Evolutionary conservation across 768 basidiomycete genomes (phyloP), one percentile per base, ranked within the genome.

Genomic region (Mycena kentingensis): DNA sequence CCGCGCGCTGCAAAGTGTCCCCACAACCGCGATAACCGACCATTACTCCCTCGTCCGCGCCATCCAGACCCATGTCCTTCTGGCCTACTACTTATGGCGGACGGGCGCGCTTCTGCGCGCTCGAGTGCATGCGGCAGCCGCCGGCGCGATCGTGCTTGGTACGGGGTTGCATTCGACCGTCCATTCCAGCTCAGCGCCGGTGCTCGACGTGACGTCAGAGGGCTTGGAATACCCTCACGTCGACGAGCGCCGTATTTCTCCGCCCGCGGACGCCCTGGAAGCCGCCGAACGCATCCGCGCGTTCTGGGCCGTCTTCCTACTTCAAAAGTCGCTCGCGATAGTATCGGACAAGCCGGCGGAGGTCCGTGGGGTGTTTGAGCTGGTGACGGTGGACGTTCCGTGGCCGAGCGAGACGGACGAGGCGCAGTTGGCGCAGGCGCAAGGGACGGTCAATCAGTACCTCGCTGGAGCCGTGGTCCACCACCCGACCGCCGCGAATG

Each of bases 281-380:
- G 83, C 85, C 62, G 84, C 80, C 18, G 85, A 87, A 61, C 74
- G 83, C 27, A 84, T 87, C 51, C 82, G 81, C 49, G 81, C 76
- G 0, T 87, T 87, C 63, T 87, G 85, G 85, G 70, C 79, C 0
- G 81, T 81, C 6, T 78, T 82, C 55, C 69, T 73, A 42, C 72
- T 85, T 48, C 84, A 86, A 66, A 80, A 83, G 47, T 75, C 76
- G 60, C 75, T 83, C 57, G 70, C 79, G 1, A 75, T 84, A 15
- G 75, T 77, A 5, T 70, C 82, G 32, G 81, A 82, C 50, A 72
- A 76, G 2, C 74, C 83, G 0, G 64, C 76, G 18, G 76, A 72
- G n/a, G 75, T 87, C 18, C 79, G 77, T 52, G 79, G 83, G 43
- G 70, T 74, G 16, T 73, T 80, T 51, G 82, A 83, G 55, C 73